Conservation (phyloP, 345 rosid genomes). For the Microthlaspi erraticum region DNA sequence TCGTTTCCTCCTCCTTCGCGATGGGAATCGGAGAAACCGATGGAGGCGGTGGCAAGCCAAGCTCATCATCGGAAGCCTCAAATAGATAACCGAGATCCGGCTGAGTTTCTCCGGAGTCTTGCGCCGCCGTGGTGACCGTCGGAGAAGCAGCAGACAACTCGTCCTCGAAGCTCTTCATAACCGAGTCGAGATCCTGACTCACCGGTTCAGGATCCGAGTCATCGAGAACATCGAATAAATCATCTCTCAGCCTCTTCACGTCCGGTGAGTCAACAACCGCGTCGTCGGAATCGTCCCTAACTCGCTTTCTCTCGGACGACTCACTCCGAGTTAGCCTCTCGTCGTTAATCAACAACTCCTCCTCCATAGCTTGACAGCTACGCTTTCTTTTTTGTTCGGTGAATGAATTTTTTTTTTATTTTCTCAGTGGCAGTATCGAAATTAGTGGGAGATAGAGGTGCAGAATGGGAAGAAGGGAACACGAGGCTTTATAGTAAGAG, state of each 20-base stretch:
- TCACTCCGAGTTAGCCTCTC: slow-evolving; percentile 26
- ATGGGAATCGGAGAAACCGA: slow-evolving; percentile 36
- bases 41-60: slow-evolving; percentile 71
- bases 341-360: slow-evolving; percentile 8
- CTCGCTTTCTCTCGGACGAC: slow-evolving; percentile 51
- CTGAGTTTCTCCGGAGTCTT: slow-evolving; percentile 45
- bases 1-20: slow-evolving; percentile 42
- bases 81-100: slow-evolving; percentile 76
- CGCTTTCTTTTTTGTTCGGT: neutral
- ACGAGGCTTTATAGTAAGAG: slow-evolving; percentile 57
- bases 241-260: slow-evolving; percentile 66
- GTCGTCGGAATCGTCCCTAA: slow-evolving; percentile 50
- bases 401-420: neutral
- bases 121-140: slow-evolving; percentile 35
- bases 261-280: slow-evolving; percentile 49
- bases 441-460: slow-evolving; percentile 36
- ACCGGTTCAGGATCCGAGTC: slow-evolving; percentile 60
- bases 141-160: slow-evolving; percentile 32
- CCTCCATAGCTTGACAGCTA: slow-evolving; percentile 48
- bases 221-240: slow-evolving; percentile 62
- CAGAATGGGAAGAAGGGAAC: slow-evolving; percentile 47
- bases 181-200: slow-evolving; percentile 74
- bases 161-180: slow-evolving; percentile 66
- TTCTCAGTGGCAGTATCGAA: slow-evolving; percentile 31
- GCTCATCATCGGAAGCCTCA: slow-evolving; percentile 89